Base-by-base conservation (phyloP, 345 rosid species). In the Euphorbia peplus region DNA sequence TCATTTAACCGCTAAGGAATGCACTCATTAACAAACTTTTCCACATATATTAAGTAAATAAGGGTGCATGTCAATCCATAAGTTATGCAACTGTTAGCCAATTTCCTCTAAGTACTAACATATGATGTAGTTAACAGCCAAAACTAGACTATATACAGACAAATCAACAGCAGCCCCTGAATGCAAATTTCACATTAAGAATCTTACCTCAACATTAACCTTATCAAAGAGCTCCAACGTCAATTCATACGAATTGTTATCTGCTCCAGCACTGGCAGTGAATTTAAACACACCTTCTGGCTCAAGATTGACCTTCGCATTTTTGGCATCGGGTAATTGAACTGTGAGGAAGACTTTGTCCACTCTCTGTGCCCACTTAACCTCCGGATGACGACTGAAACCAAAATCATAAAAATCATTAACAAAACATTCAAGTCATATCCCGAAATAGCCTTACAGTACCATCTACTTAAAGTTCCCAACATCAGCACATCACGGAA, bases 291-390 rank as follows among this genome's bases (percentile, higher is more conserved):
- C 83, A 22, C 92, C 89, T 66, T 82, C 83, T 5, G 88, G 88
- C 69, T 82, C 89, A 51, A 83, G 76, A 74, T 82, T 83, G 46
- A 83, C 78, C 75, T 87, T 83, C 24, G 77, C 82, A 64, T 85
- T 78, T 75, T 83, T 79, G 16, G 88, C 86, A 68, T 87, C 89
- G 2, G 86, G 86, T 50, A 87, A 66, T 18, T 75, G 83, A 50
- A 87, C 65, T 0, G 86, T 87, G 29, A 87, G 66, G 77, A 70
- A 85, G 44, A 87, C 75, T 64, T 61, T 78, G 50, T 85, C 88
- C 3, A 70, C 72, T 62, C 83, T 82, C 82, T 83, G 88, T 18
- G 89, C 92, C 87, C 92, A 87, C 70, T 85, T 83, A 37, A 83
- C 82, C 1, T 66, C 59, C 5, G 89, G 87, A 81, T 85, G 89